These are phyloP conservation scores for Aegilops tauschii DNA, from an alignment of 176 grass and related monocot species.

Conservation along the genomic window DNA sequence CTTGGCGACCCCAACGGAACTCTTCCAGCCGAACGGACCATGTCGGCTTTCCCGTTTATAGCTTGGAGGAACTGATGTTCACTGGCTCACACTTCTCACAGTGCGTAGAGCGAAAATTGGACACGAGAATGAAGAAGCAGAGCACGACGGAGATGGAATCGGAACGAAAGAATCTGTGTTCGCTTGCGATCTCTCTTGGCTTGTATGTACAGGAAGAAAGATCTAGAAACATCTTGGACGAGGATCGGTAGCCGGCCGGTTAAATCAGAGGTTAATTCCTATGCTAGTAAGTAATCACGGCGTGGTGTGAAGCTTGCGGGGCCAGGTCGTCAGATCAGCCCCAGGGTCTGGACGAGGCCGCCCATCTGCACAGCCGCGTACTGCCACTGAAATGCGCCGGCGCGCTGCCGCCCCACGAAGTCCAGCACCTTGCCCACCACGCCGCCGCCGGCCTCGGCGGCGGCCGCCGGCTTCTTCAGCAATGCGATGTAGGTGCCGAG, in stretches of 20 bases:
- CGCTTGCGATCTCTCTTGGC: background rate
- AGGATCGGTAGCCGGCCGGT: constrained; percentile 1
- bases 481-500: constrained; percentile 64
- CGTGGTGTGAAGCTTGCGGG: too few relatives aligned
- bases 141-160: too few relatives aligned
- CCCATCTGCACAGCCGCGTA: constrained; percentile 67
- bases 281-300: background rate
- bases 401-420: constrained; percentile 24
- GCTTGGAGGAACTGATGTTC: background rate
- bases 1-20: background rate
- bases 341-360: constrained; percentile 72
- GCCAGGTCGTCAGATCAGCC: constrained; percentile 33
- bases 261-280: constrained; percentile 32
- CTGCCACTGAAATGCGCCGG: constrained; percentile 49
- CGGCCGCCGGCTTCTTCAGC: constrained; percentile 21
- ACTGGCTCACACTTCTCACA: background rate
- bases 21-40: background rate
- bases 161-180: background rate
- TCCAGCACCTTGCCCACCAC: constrained; percentile 39
- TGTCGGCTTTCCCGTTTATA: background rate
- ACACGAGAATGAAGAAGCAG: background rate
- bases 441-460: background rate
- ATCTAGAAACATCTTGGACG: background rate
- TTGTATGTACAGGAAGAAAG: background rate
- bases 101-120: background rate